These are phyloP conservation scores for Camelina neglecta DNA, from an alignment of 345 rosid genomes.

Conservation along the genomic window DNA sequence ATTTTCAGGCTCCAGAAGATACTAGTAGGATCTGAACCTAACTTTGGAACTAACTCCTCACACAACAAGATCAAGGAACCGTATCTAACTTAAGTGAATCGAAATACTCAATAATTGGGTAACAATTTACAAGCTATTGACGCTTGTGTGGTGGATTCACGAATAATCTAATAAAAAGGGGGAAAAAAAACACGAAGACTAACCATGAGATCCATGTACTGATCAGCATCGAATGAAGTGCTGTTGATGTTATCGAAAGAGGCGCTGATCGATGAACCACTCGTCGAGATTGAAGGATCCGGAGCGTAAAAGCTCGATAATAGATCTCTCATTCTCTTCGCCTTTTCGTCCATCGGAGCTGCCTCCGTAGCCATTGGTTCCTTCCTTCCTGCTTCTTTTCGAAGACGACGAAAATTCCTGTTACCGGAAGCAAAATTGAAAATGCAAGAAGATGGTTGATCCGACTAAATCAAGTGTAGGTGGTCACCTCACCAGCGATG, in stretches of 20 bases:
- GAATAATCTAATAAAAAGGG: background rate
- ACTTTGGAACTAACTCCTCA: background rate
- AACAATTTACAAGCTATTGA: slow-evolving; percentile 4
- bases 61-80: background rate
- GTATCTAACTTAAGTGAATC: slow-evolving; percentile 13
- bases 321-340: slow-evolving; percentile 99
- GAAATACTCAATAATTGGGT: slow-evolving; percentile 1
- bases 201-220: slow-evolving; percentile 95
- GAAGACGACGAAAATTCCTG: slow-evolving; percentile 9
- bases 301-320: slow-evolving; percentile 95
- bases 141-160: background rate
- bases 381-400: slow-evolving; percentile 9
- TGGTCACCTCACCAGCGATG: background rate
- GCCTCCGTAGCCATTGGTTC: slow-evolving; percentile 64
- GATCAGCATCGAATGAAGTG: slow-evolving; percentile 81
- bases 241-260: slow-evolving; percentile 84
- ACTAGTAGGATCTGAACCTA: slow-evolving; percentile 15
- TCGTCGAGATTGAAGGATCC: slow-evolving; percentile 68
- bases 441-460: slow-evolving; percentile 18
- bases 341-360: slow-evolving; percentile 90
- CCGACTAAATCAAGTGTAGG: slow-evolving; percentile 7
- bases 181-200: slow-evolving; percentile 15
- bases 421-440: background rate
- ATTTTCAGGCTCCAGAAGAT: slow-evolving; percentile 15
- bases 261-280: slow-evolving; percentile 48